A percentile compares a stretch with the other conserved stretches of the same genome.
Conservation (phyloP, 2,329 filamentous ascomycete species). For the Alternaria longipes region DNA sequence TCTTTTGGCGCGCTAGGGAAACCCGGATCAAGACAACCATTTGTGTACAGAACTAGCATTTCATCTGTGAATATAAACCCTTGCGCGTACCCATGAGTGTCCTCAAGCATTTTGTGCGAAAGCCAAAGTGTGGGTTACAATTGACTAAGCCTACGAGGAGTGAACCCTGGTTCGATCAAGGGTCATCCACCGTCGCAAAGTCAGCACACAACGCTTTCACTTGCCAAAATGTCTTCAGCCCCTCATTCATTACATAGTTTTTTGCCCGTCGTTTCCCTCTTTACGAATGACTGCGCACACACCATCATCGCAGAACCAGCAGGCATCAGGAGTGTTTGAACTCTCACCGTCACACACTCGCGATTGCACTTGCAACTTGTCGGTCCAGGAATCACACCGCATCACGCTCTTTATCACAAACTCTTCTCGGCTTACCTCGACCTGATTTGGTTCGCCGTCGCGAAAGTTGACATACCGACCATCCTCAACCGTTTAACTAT, state of each 20-base stretch:
- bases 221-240: constrained; percentile 5
- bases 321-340: neutral
- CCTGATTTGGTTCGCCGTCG: neutral
- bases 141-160: neutral
- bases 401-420: neutral
- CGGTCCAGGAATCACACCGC: neutral
- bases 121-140: neutral
- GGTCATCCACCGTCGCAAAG: neutral
- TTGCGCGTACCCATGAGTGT: neutral
- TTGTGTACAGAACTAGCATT: neutral
- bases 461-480: neutral
- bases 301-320: neutral
- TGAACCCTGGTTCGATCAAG: constrained; percentile 11
- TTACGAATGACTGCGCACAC: neutral
- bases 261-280: constrained; percentile 1
- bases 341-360: neutral
- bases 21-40: neutral
- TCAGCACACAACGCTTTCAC: constrained; percentile 4
- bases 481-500: neutral
- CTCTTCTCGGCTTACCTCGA: neutral
- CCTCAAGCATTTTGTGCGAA: neutral
- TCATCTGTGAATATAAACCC: neutral
- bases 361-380: neutral
- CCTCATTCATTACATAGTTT: neutral
- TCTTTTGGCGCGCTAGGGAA: constrained; percentile 1